A percentile compares a stretch with the other conserved stretches of the same genome.
phyloP scores from a whole-genome alignment of 352 stramenopile species.

The Phytopythium mirpurense region DNA sequence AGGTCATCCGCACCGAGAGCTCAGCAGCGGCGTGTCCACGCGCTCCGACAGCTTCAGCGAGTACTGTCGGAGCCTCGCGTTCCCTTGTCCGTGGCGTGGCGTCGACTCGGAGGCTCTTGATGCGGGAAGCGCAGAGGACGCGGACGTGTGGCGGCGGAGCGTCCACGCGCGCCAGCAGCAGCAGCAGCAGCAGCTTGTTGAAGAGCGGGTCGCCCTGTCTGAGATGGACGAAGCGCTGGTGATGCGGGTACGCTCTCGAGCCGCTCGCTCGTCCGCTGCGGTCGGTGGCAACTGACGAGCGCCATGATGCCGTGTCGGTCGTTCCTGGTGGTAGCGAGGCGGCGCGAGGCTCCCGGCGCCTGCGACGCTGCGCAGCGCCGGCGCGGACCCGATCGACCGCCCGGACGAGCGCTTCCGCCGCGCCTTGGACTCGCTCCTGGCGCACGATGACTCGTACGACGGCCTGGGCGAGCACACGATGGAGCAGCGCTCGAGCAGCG shows the following conservation, averaged over 20 bases:
- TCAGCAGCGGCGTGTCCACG: not conserved
- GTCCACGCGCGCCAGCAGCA: not conserved
- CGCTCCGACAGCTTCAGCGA: slow-evolving; percentile 5
- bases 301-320: too few species aligned
- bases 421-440: slow-evolving; percentile 1
- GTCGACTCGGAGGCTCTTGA: too few species aligned
- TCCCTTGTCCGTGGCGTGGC: too few species aligned
- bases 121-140: too few species aligned
- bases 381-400: not conserved
- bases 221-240: not conserved
- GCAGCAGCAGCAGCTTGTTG: not conserved
- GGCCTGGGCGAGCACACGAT: slow-evolving; percentile 4
- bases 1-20: too few species aligned
- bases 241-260: not conserved
- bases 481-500: not conserved
- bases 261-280: too few species aligned
- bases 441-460: slow-evolving; percentile 1
- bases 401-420: slow-evolving; percentile 4
- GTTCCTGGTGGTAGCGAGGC: not conserved
- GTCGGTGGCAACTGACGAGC: too few species aligned
- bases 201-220: not conserved
- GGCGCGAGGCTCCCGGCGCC: not conserved
- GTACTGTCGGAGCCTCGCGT: slow-evolving; percentile 6
- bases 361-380: not conserved
- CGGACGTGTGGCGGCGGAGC: too few species aligned